Percentiles rank a stretch among this genome's conserved stretches.
These are phyloP conservation scores for Talaromyces proteolyticus DNA, from an alignment of 495 filamentous ascomycete genomes.

Conservation along the genomic window DNA sequence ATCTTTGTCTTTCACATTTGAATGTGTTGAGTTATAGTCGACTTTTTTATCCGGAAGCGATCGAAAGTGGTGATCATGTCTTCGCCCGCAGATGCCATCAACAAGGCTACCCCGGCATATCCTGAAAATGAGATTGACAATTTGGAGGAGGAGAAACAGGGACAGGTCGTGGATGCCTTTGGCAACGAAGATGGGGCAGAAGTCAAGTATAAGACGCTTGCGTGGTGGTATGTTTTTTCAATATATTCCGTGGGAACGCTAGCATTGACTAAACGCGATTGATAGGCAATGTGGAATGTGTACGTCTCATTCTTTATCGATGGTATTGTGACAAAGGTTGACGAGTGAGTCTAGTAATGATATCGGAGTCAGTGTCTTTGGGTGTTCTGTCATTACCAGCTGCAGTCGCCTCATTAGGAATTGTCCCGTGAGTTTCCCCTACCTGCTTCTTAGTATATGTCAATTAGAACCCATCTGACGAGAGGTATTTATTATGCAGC, in stretches of 20 bases:
- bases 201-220: slow-evolving; percentile 34
- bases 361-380: slow-evolving; percentile 63
- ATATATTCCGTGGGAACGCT: background rate
- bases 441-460: background rate
- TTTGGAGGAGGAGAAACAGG: background rate
- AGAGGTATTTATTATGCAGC: background rate
- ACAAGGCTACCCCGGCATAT: background rate
- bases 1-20: no score
- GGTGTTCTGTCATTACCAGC: slow-evolving; percentile 59
- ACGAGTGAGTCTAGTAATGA: slow-evolving; percentile 39
- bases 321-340: slow-evolving; percentile 6
- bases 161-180: slow-evolving; percentile 21
- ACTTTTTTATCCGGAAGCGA: no score
- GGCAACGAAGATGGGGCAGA: slow-evolving; percentile 34
- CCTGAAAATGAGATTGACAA: background rate
- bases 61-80: no score
- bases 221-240: slow-evolving; percentile 27
- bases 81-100: background rate
- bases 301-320: slow-evolving; percentile 10
- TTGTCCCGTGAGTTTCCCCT: slow-evolving; percentile 32
- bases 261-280: background rate
- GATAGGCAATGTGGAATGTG: slow-evolving; percentile 31
- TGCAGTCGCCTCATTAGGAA: slow-evolving; percentile 57
- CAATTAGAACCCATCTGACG: slow-evolving; percentile 9
- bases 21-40: no score